phyloP scores from a whole-genome alignment of 371 early-diverging fungal species.

The Lichtheimia hyalospora region DNA sequence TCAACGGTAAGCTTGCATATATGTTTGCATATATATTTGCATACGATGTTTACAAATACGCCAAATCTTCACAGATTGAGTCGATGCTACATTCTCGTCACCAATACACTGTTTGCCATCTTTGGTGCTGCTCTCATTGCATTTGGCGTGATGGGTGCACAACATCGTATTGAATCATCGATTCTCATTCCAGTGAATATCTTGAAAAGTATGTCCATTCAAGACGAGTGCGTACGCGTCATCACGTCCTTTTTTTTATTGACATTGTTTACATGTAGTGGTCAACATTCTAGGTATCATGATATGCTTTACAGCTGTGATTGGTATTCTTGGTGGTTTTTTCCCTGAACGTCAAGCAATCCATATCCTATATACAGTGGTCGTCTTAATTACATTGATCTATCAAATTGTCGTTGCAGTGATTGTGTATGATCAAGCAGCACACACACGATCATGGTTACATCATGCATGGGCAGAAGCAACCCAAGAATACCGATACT shows the following conservation, averaged over 20 bases:
- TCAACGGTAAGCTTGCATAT: constrained; percentile 32
- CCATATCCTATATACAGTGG: constrained; percentile 32
- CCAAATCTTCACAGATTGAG: constrained; percentile 32
- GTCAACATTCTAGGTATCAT: constrained; percentile 40
- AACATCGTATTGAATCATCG: constrained; percentile 25
- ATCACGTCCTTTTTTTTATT: background rate
- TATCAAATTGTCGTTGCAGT: constrained; percentile 34
- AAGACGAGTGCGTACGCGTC: background rate
- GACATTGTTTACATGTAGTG: constrained; percentile 25
- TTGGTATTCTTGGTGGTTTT: constrained; percentile 37
- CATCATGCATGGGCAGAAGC: constrained; percentile 31
- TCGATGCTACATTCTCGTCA: constrained; percentile 27
- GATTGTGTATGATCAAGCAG: constrained; percentile 40
- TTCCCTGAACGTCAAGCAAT: constrained; percentile 27
- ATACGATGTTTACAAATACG: constrained; percentile 1
- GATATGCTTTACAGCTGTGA: constrained; percentile 32
- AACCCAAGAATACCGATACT: constrained; percentile 25
- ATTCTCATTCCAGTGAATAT: constrained; percentile 39
- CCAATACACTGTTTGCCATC: constrained; percentile 32
- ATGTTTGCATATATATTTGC: background rate
- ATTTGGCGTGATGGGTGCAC: constrained; percentile 37
- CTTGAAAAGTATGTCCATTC: constrained; percentile 31
- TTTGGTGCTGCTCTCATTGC: constrained; percentile 34
- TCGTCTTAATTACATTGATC: constrained; percentile 32
- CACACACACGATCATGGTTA: constrained; percentile 31